Evolutionary conservation across 2,329 filamentous ascomycete genomes (phyloP), one percentile per base, ranked within the genome.

Genomic region (Blastomyces emzantsi): DNA sequence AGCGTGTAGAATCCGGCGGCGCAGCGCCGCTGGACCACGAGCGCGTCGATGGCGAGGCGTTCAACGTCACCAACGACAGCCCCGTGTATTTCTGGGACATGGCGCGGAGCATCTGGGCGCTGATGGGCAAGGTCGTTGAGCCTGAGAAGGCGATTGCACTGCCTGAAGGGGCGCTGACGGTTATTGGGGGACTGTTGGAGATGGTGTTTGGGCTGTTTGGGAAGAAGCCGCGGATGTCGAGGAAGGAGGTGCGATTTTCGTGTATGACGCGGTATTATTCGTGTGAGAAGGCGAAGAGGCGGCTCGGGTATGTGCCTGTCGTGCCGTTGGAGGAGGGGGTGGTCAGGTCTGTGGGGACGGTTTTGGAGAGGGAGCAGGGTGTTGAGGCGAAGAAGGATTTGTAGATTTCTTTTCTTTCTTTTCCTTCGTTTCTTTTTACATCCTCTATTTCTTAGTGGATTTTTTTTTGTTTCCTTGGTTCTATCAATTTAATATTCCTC

Each of bases 41-140:
- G 78, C 83, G 82, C 64, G 86, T 92, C 60, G 90, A 92, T 73
- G 94, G 93, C 64, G 87, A 97, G 75, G 87, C 87, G 60, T 93
- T 97, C 79, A 87, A 96, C 78, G 85, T 97, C 72, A 94, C 91
- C 64, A 97, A 97, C 75, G 90, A 92, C 76, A 81, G 86, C 69
- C 93, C 93, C 5, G 82, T 95, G 25, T 93, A 93, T 74, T 95
- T 96, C 76, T 95, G 94, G 86, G 91, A 96, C 76, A 89, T 95
- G 73, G 85, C 89, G 64, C 83, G 90, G 51, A 85, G 87, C 49
- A 82, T 96, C 57, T 97, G 90, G 90, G 81, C 79, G 9, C 68
- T 79, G 33, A 77, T 78, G 33, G 77, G 74, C 47, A 76, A 78
- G 51, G 72, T 77, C 6, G 77, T 81, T 15, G 74, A 79, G 65